Evolutionary conservation across 73 alveolate genomes (phyloP), one percentile per base, ranked within the genome.

Genomic region (Paramecium pentaurelia): DNA sequence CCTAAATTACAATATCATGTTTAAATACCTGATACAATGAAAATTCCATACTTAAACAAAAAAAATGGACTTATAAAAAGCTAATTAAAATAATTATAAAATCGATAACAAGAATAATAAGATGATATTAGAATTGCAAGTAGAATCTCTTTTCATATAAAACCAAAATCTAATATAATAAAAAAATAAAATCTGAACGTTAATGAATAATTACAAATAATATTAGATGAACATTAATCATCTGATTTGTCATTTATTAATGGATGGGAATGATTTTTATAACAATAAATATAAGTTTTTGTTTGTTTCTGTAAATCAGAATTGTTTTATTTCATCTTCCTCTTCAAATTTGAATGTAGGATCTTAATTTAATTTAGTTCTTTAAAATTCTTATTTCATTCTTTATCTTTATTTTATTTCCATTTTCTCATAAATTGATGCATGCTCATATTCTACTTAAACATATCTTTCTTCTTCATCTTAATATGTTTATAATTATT

Each of bases 331-430:
- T 80, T 45, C 77, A 14, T 45, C 27, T 47, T 45, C 47, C 51
- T 80, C 91, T 80, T 80, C 91, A 22, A 80, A 80, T 80, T 80
- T 80, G 58, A 80, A 80, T 25, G 75, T 80, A 0, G 91, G 91
- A 8, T 80, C 91, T 25, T 45, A 28, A 25, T 80, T 22, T 32
- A 45, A 42, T 44, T 34, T 47, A 20, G 91, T 42, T 44, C 58
- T 42, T 47, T 80, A 30, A 42, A 80, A 80, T 18, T 80, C 91
- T 44, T 80, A 0, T 14, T 45, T 49, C 91, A 32, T 80, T 44
- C 7, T 49, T 45, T 27, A 12, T 47, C 75, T 80, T n/a, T 44
- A 5, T 36, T 80, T 40, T 11, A 80, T 80, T 49, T 80, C 91
- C 71, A 45, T 45, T 44, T 44, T 80, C n/a, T 80, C 77, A 80